Base-by-base conservation (phyloP, 441 rosid genomes). In the Lepidium campestre region DNA sequence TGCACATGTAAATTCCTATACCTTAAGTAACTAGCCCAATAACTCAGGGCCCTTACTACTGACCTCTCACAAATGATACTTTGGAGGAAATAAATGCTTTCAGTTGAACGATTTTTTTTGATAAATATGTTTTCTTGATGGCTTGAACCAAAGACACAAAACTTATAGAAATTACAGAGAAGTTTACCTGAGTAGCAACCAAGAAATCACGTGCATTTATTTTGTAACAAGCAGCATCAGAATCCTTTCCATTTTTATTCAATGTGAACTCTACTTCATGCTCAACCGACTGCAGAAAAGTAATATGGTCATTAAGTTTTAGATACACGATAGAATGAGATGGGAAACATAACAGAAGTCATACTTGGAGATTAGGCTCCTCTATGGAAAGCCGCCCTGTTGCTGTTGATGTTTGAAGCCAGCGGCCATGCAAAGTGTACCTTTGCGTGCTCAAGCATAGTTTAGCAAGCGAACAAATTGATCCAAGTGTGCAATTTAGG, bases 371-470 rank as follows among this genome's bases (percentile, higher is more conserved):
- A 85, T 94, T 91, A 69, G 99, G 99, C 77, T 89, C 92, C 74
- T 81, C 91, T 73, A 86, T 83, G 71, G 99, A 93, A 77, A 93
- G 86, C 52, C 99, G 81, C 54, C 99, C 99, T 34, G 99, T 94
- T 58, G 98, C 92, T 14, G 99, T 91, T 20, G 99, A 94, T 45
- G 99, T 91, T 78, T 94, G 99, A 66, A 94, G 94, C 99, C 97
- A 94, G 73, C 68, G 96, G 44, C 99, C 98, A 63, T 90, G 97
- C 47, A 94, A 67, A 45, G 85, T 84, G 80, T 89, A 82, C 72
- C 85, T 94, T 77, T 89, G 88, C 17, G 87, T 81, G 70, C 80
- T 81, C 68, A 71, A 62, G 61, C 91, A 80, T 75, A 86, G 86
- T 84, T 79, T 90, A 62, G 96, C 89, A 56, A 86, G 76, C 23